These are phyloP conservation scores for Silene vulgaris DNA, from an alignment of 179 eudicot species.

Conservation along the genomic window DNA sequence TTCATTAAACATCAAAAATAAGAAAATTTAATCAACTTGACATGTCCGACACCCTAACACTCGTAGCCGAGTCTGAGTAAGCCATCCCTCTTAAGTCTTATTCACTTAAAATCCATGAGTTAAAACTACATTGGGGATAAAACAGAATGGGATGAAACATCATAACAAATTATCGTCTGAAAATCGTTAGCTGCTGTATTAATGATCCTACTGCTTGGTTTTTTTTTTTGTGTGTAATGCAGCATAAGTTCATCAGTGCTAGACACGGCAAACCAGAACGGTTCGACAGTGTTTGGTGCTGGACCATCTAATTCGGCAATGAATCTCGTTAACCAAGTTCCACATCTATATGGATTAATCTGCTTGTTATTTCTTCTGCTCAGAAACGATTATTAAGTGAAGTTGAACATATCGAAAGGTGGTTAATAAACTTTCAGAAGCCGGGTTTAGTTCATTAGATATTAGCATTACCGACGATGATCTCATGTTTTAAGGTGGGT, in stretches of 20 bases:
- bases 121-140: too few species aligned
- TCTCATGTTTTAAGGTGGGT: neutral
- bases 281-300: conserved; percentile 41
- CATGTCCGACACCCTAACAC: too few species aligned
- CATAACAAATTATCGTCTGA: too few species aligned
- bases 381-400: conserved; percentile 11
- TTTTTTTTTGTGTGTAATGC: conserved; percentile 6
- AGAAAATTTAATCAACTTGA: neutral
- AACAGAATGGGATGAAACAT: too few species aligned
- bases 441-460: neutral
- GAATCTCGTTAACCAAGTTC: conserved; percentile 1
- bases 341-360: conserved; percentile 15
- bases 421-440: neutral
- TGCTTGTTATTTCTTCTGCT: conserved; percentile 27
- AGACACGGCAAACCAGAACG: conserved; percentile 41
- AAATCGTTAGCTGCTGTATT: too few species aligned
- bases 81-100: too few species aligned
- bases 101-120: too few species aligned
- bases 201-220: neutral
- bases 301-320: conserved; percentile 30
- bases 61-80: too few species aligned
- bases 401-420: neutral
- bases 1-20: too few species aligned
- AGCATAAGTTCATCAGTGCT: conserved; percentile 48
- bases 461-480: neutral